Evolutionary conservation across 2,329 filamentous ascomycete genomes (phyloP), one percentile per base, ranked within the genome.

Genomic region (Neofusicoccum kwambonambiense): DNA sequence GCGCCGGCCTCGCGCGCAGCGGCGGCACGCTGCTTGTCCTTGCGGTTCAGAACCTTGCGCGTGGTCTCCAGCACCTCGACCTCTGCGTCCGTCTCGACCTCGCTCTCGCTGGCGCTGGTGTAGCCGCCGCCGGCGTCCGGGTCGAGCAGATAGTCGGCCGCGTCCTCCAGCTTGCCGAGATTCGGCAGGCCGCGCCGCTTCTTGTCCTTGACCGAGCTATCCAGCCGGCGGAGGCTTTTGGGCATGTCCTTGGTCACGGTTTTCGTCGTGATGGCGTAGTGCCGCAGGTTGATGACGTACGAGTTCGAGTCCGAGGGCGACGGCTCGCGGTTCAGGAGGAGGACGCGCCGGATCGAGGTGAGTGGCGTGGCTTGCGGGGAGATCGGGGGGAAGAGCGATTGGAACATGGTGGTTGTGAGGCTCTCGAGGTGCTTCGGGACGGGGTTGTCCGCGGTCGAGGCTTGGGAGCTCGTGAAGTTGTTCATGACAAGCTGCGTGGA

Each of bases 341-440:
- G 86, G 0, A 98, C 91, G 73, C 95, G 88, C 69, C 91, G 90
- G 75, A 99, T 97, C n/a, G 92, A 93, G 71, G 92, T 90, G 41
- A 99, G 85, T 1, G 95, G 92, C 1, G 92, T 96, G 35, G 87
- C 87, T 77, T 96, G 92, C 0, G 95, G 95, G 71, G 95, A 95
- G 77, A 99, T 97, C 1, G 93, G 92, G 3, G 95, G 94, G 73
- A 99, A 98, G 41, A 99, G 86, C 7, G 92, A 96, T 77, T 97
- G 94, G 80, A 98, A 99, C 73, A 97, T 89, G 51, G 93, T 96
- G 2, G 93, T 98, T 2, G 93, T 89, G 37, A 99, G 88, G 27
- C 90, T 90, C 79, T 99, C 95, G 73, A 99, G 90, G 71, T 97
- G 93, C 75, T 92, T 96, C 4, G 94, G 93, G n/a, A 96, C 89